A percentile compares a stretch with the other conserved stretches of the same genome.
Evolutionary conservation across 768 basidiomycete genomes (phyloP).

Genomic region (Boletus tomentosulus): DNA sequence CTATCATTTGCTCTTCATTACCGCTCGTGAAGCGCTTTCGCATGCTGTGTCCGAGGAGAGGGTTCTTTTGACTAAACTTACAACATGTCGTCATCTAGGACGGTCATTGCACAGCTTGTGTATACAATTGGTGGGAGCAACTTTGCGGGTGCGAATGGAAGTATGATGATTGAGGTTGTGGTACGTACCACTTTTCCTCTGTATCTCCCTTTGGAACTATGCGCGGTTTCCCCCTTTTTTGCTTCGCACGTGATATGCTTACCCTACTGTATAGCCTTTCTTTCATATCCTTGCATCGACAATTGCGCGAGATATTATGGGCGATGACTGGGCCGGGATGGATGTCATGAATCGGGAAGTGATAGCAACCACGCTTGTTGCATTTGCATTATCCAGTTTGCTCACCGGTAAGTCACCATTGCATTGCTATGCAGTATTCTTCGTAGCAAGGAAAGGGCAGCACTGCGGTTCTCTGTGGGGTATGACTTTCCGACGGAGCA

Average conservation of each 20-base stretch:
- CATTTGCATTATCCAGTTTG: slow-evolving; percentile 82
- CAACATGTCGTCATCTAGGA: slow-evolving; percentile 34
- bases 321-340: slow-evolving; percentile 29
- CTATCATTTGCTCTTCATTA: slow-evolving; percentile 1
- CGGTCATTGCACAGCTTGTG: slow-evolving; percentile 76
- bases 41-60: background rate
- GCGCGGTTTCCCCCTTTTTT: background rate
- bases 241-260: background rate
- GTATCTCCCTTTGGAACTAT: background rate
- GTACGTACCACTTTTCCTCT: slow-evolving; percentile 41
- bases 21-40: background rate
- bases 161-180: slow-evolving; percentile 99
- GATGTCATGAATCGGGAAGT: slow-evolving; percentile 64
- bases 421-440: background rate
- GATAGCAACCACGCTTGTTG: slow-evolving; percentile 88
- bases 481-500: background rate
- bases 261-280: slow-evolving; percentile 60
- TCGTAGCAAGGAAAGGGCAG: background rate
- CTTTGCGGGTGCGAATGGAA: slow-evolving; percentile 87
- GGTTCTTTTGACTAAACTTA: background rate
- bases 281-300: slow-evolving; percentile 86
- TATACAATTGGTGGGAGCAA: slow-evolving; percentile 85
- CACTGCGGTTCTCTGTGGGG: background rate
- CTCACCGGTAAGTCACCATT: slow-evolving; percentile 61
- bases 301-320: slow-evolving; percentile 59